Evolutionary conservation across 495 filamentous ascomycete genomes (phyloP).

Genomic region (Wilcoxina mikolae): DNA sequence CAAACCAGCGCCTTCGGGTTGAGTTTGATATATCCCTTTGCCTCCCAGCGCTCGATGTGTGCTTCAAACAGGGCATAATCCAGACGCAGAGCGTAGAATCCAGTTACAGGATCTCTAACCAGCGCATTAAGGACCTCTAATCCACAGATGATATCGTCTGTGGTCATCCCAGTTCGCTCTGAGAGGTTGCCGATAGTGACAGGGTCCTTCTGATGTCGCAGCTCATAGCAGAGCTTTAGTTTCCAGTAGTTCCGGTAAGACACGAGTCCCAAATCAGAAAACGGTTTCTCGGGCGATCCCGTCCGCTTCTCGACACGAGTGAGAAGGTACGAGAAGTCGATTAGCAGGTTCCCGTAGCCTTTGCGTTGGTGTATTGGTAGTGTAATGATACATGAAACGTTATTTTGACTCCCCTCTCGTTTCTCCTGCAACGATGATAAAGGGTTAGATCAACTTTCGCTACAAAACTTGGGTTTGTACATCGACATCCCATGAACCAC

Average conservation of each 20-base stretch:
- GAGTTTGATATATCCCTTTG: slow-evolving; percentile 70
- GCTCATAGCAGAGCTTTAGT: slow-evolving; percentile 66
- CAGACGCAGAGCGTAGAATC: slow-evolving; percentile 72
- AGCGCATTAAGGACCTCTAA: slow-evolving; percentile 78
- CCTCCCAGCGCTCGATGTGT: slow-evolving; percentile 74
- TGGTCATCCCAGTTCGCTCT: slow-evolving; percentile 82
- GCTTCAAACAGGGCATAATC: slow-evolving; percentile 68
- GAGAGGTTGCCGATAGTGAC: slow-evolving; percentile 53
- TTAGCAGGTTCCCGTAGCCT: slow-evolving; percentile 89
- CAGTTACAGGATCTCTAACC: slow-evolving; percentile 76
- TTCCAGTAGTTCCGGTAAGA: slow-evolving; percentile 98
- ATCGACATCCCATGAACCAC: no score
- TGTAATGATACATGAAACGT: slow-evolving; percentile 93
- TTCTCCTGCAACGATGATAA: slow-evolving; percentile 45
- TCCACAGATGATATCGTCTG: slow-evolving; percentile 88
- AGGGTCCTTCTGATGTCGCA: slow-evolving; percentile 48
- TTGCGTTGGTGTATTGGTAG: slow-evolving; percentile 92
- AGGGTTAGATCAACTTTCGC: not conserved
- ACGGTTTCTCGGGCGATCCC: slow-evolving; percentile 89
- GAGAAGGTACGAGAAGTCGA: slow-evolving; percentile 94
- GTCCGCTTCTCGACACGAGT: slow-evolving; percentile 87
- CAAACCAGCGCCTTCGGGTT: slow-evolving; percentile 71
- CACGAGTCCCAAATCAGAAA: slow-evolving; percentile 94
- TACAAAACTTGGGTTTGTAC: not conserved
- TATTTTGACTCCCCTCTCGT: slow-evolving; percentile 83